These are phyloP conservation scores for Phytophthora foliorum DNA, from an alignment of 352 stramenopile genomes.

Conservation along the genomic window DNA sequence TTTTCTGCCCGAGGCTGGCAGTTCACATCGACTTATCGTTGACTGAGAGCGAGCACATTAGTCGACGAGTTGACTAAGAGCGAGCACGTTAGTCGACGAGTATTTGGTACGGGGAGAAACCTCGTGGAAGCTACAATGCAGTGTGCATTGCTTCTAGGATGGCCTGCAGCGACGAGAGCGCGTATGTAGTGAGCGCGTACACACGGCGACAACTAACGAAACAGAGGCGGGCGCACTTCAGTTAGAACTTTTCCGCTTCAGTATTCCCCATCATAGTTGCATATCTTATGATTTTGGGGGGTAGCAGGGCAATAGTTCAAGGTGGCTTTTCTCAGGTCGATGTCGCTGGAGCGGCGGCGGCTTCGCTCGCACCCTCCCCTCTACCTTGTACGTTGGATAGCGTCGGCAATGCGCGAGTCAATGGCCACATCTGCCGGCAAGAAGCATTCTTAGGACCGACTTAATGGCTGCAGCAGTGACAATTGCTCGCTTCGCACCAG, in stretches of 20 bases:
- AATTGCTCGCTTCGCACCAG: background rate
- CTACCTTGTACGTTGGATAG: background rate
- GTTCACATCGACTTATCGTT: background rate
- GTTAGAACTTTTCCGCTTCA: background rate
- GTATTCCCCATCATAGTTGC: background rate
- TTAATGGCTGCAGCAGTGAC: background rate
- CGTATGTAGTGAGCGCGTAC: background rate
- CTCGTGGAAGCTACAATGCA: no score
- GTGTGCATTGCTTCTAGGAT: background rate
- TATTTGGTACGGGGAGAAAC: background rate
- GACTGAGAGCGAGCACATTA: constrained; percentile 6
- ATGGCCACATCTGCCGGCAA: background rate
- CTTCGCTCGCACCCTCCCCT: background rate
- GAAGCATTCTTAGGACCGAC: background rate
- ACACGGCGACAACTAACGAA: background rate
- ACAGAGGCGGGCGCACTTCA: constrained; percentile 2
- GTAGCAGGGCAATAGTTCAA: background rate
- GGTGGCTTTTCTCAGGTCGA: background rate
- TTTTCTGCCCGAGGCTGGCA: background rate
- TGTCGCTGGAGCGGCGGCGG: no score
- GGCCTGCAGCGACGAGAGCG: background rate
- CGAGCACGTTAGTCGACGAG: background rate
- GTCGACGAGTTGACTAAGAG: no score
- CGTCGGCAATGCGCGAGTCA: background rate
- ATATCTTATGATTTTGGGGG: background rate